Base-by-base conservation (phyloP, 441 rosid genomes). In the Brassica hybrid region DNA sequence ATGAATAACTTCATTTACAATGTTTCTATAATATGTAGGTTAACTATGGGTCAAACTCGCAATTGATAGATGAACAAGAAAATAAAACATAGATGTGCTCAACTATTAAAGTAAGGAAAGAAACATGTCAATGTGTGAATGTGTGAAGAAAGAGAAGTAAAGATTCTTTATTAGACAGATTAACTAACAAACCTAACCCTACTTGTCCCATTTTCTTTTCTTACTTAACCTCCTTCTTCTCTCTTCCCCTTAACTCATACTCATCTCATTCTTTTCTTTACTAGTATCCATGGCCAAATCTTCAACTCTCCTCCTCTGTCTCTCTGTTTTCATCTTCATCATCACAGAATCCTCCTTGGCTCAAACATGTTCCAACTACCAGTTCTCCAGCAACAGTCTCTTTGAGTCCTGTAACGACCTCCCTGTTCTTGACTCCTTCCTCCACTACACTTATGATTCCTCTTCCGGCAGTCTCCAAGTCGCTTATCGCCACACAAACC, bases 381-480 rank as follows among this genome's bases (percentile, higher is more conserved):
- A 76, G 12, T 93, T 94, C 86, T 79, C 97, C 4, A 57, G 74
- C 72, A 90, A 92, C 86, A 80, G 71, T 48, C 67, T 79, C 70
- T 93, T 86, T 68, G 43, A 74, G 64, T 86, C 98, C 4, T 94
- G 99, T 81, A 65, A 77, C 16, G 92, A 87, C 76, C 97, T 94
- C 60, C 93, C 98, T 16, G 83, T 76, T 72, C 81, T 92, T 71
- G 84, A 80, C 79, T 85, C 98, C 1, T 90, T 77, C 74, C 86
- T 94, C 50, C 88, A 94, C 65, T 94, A 94, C 86, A 87, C 83
- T 71, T 86, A 87, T 9, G 87, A 90, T 36, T 76, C 92, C 1
- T 83, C 97, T 1, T 64, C 91, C 1, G 81, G 82, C 21, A 73
- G 64, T 69, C 92, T 90, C 21, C 80, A 85, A 67, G 75, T 94